Base-by-base conservation (phyloP, 2,329 filamentous ascomycete genomes). In the Triangularia verruculosa region DNA sequence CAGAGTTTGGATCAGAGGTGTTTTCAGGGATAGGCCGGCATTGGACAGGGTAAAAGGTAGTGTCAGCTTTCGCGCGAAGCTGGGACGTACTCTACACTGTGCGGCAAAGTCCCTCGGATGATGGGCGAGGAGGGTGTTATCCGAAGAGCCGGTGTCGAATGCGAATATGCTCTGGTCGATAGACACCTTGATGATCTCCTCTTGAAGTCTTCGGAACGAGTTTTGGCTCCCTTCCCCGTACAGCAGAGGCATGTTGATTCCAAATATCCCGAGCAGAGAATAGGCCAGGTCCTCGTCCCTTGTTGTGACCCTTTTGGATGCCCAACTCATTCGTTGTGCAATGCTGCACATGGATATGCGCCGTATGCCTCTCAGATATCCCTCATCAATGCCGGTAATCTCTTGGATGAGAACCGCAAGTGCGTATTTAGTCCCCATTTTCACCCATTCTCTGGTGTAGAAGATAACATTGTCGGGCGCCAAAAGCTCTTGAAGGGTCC, bases 261-360 rank as follows among this genome's bases (percentile, higher is more conserved):
- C 70, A 24, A 81, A 80, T 0, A 80, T 73, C 0, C 78, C 79
- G 0, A 81, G 64, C 0, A 81, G 66, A 20, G 73, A 79, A 30
- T 80, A 81, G 0, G 77, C 77, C 11, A 72, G 73, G 32, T 80
- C 79, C 47, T 80, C 78, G 0, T 58, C 3, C 1, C 74, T 64
- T 0, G 67, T 71, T 0, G 77, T 78, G 4, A 70, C 57, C n/a
- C 71, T 71, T 11, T 60, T 66, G 15, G 73, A 74, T 56, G 70
- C 76, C 75, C 73, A 79, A 11, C 71, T 76, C 77, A 78, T 78
- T 7, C 74, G 72, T 13, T 74, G 71, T 0, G 76, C 76, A 51
- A 77, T 34, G 20, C 47, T 64, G 20, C 55, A 62, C 2, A 32
- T 9, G 1, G 28, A 57, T 2, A 0, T 1, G 20, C 72, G 68